Evolutionary conservation across 768 basidiomycete species (phyloP), one percentile per base, ranked within the genome.

Genomic region (Hygrophoropsis aurantiaca): DNA sequence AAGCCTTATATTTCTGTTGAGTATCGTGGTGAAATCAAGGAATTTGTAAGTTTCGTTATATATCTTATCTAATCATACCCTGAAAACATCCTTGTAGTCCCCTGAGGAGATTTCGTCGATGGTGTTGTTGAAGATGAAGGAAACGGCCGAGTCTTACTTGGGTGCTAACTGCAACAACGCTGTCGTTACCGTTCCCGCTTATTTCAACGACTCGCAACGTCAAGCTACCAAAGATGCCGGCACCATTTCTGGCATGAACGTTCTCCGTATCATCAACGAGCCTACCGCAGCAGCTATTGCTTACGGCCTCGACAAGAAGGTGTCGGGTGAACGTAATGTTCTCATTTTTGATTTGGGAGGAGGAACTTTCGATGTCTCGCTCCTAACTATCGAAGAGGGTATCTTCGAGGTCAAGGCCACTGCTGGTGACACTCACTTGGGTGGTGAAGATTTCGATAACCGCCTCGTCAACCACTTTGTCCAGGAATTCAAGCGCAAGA

Each of bases 201-300:
- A 97, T 78, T 97, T 97, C 80, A 98, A 98, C 70, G 94, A 98
- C 75, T 94, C 95, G 20, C 95, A 98, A 67, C 90, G 95, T 65
- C 93, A 95, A 63, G 95, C 95, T 18, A 98, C 95, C 60, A 98
- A 97, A 77, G 95, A 98, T 62, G 94, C 95, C 30, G 95, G 95
- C 58, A 83, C 82, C 51, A 97, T 98, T 60, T 81, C 93, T 16
- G 95, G 95, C 53, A 73, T 98, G 56, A 93, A 95, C 65, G 89
- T 97, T 51, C 89, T 95, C 62, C 93, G 95, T 74, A 97, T 97
- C 69, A 95, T 97, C 76, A 97, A 97, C 74, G 95, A 98, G 71
- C 94, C 95, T 32, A 98, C 95, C 39, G 95, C 95, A 33, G 95
- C 95, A 43, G 94, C 94, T 54, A 97, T 97, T 61, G 94, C 94